A percentile compares a stretch with the other conserved stretches of the same genome.
Conservation (phyloP, 495 filamentous ascomycete species). For the Neurospora discreta region DNA sequence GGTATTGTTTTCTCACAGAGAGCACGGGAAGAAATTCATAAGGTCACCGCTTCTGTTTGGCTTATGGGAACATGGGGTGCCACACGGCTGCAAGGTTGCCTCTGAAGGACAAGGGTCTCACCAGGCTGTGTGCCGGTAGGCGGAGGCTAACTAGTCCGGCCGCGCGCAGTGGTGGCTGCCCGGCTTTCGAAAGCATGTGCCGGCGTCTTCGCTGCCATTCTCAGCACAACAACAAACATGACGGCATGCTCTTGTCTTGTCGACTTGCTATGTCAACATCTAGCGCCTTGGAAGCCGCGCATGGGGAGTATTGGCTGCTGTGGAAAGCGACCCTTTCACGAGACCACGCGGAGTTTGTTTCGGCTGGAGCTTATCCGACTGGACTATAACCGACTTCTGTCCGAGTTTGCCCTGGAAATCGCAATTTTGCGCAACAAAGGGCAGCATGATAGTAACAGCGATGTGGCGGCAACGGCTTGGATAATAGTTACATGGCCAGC, state of each 20-base stretch:
- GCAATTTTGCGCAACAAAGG: neutral
- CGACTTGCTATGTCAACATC: neutral
- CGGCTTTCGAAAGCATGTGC: neutral
- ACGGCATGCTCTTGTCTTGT: neutral
- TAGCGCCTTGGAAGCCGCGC: neutral
- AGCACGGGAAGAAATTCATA: neutral
- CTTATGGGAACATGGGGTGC: constrained; percentile 1
- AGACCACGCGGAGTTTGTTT: neutral
- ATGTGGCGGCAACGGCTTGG: neutral
- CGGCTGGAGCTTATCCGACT: neutral
- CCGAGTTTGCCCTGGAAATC: neutral
- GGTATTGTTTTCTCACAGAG: neutral
- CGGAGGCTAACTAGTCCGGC: neutral
- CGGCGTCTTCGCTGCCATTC: neutral
- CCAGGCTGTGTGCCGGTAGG: constrained; percentile 9
- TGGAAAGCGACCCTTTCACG: neutral
- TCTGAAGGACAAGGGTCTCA: constrained; percentile 4
- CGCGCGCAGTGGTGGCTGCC: constrained; percentile 2
- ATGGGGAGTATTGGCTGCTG: neutral
- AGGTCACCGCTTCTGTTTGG: neutral
- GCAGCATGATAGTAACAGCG: neutral
- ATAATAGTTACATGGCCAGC: neutral
- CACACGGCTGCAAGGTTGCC: constrained; percentile 13
- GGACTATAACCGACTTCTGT: neutral
- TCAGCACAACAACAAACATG: constrained; percentile 3